Evolutionary conservation across 306 rosid genomes (phyloP), one percentile per base, ranked within the genome.

Genomic region (Glycine latifolia): DNA sequence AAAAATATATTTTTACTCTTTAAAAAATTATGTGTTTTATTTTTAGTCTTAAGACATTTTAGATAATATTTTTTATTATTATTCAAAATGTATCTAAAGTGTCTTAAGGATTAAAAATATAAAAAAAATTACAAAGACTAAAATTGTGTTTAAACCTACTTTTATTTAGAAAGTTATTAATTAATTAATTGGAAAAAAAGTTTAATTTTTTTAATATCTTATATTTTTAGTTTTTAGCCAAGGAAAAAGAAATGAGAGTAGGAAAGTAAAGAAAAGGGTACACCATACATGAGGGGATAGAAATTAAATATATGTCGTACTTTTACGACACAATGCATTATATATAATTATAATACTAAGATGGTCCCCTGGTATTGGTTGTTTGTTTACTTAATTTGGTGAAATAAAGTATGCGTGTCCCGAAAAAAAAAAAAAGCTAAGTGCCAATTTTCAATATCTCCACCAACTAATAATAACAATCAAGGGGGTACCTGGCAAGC

Each of bases 401-500:
- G 43, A 3, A n/a, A 43, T 5, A 41, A 6, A 41, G 8, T 44
- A 6, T 55, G 39, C 13, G 33, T 4, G 66, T 49, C 7, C 5
- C 67, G 4, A 26, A 39, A 62, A 65, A 48, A 58, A 67, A 26
- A 39, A 52, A 65, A 48, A 58, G 37, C 69, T 14, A 20, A 11
- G 56, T 33, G 11, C 16, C 47, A 10, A 44, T 60, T 15, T 72
- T 72, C n/a, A 78, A 44, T 13, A 70, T 20, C 16, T 43, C 78
- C 78, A 76, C 73, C 74, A 72, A 54, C 48, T 39, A 67, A 39
- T 15, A 31, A 59, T 41, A 39, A 35, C 31, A 48, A 35, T 7
- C 4, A 67, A 35, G 68, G 59, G 5, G 55, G 13, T 13, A 77
- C 6, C 10, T 73, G 79, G 70, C 81, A 73, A 66, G 55, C 66